phyloP scores from a whole-genome alignment of 2,329 filamentous ascomycete species.

The Cladophialophora yegresii region DNA sequence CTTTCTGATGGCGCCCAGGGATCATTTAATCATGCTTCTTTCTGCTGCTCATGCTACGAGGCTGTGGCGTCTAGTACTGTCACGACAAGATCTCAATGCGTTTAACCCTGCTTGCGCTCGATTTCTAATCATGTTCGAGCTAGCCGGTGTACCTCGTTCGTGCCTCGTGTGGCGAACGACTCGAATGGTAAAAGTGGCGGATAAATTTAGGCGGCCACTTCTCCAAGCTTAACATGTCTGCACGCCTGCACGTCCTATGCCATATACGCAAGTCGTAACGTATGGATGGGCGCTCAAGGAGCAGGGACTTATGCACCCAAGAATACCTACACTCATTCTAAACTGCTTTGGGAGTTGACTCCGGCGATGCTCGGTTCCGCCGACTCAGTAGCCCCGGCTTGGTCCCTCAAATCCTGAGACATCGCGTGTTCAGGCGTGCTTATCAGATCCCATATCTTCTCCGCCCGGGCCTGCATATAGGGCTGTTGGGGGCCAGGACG shows the following conservation, averaged over 20 bases:
- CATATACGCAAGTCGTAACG: not conserved
- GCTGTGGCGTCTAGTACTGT: not conserved
- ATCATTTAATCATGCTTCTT: not conserved
- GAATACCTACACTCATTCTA: not conserved
- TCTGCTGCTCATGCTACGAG: not conserved
- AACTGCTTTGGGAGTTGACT: not conserved
- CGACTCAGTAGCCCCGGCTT: not conserved
- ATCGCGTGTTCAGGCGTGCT: slow-evolving; percentile 1
- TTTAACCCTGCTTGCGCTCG: not conserved
- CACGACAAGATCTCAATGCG: not conserved
- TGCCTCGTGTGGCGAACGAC: not conserved
- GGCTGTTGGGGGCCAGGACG: slow-evolving; percentile 10
- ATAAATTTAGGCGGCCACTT: not conserved
- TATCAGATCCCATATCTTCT: not conserved
- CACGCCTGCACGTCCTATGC: not conserved
- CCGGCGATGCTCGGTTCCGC: not conserved
- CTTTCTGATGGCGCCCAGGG: not conserved
- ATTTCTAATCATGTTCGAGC: not conserved
- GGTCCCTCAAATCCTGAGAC: not conserved
- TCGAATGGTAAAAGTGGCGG: not conserved
- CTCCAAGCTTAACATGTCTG: not conserved
- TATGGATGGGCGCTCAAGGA: not conserved
- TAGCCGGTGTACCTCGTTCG: not conserved
- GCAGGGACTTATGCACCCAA: not conserved
- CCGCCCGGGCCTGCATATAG: slow-evolving; percentile 3